Conservation (phyloP, 495 filamentous ascomycete species). For the Daldinia decipiens region DNA sequence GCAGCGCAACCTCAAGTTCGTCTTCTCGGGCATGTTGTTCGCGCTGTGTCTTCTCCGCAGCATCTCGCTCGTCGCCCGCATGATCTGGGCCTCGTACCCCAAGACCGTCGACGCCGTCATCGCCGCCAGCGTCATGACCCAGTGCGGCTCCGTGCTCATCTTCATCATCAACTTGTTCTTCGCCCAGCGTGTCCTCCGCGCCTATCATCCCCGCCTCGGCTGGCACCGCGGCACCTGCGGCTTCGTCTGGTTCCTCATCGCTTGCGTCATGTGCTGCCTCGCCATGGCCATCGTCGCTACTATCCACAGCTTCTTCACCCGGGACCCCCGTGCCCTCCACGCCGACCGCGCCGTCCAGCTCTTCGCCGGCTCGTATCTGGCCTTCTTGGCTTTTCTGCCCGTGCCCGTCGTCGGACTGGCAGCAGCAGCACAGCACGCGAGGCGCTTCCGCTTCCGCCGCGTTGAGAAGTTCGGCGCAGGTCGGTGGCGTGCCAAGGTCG, state of each 20-base stretch:
- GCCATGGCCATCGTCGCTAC: constrained; percentile 74
- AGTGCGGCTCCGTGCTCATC: constrained; percentile 79
- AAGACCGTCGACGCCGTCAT: constrained; percentile 68
- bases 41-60: constrained; percentile 83
- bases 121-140: constrained; percentile 77
- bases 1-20: constrained; percentile 70
- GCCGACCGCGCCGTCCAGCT: constrained; percentile 72
- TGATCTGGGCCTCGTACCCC: constrained; percentile 62
- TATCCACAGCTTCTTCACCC: constrained; percentile 74
- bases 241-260: constrained; percentile 68
- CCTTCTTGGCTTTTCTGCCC: constrained; percentile 79
- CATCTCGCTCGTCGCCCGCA: constrained; percentile 71
- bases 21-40: constrained; percentile 73
- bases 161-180: constrained; percentile 85
- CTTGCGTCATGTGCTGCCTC: constrained; percentile 68
- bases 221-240: constrained; percentile 65
- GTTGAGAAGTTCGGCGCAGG: constrained; percentile 79
- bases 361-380: constrained; percentile 72
- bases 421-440: constrained; percentile 58
- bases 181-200: constrained; percentile 78
- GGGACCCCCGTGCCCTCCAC: constrained; percentile 51
- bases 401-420: constrained; percentile 68
- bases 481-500: constrained; percentile 69
- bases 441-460: constrained; percentile 55
- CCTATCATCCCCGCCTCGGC: constrained; percentile 74